These are phyloP conservation scores for Barnettozyma botsteinii DNA, from an alignment of 805 yeast genomes.

Conservation along the genomic window DNA sequence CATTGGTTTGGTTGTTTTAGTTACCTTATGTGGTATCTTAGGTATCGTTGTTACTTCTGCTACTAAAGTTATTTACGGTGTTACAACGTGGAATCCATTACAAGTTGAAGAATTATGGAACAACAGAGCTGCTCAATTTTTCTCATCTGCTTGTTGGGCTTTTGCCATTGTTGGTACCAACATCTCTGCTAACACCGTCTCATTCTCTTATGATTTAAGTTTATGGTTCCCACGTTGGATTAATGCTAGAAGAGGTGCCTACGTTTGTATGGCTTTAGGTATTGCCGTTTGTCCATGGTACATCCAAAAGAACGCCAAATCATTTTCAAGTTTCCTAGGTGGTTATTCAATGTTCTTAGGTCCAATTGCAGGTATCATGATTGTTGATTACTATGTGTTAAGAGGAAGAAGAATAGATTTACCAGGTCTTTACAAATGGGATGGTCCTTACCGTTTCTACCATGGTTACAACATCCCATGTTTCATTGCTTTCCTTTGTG, in stretches of 20 bases:
- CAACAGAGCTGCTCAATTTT: slow-evolving; percentile 23
- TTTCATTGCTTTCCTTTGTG: slow-evolving; percentile 50
- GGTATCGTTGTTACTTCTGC: slow-evolving; percentile 32
- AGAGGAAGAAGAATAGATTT: slow-evolving; percentile 62
- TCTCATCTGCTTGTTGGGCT: slow-evolving; percentile 20
- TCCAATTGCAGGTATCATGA: slow-evolving; percentile 68
- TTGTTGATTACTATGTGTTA: slow-evolving; percentile 52
- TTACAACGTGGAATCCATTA: slow-evolving; percentile 40
- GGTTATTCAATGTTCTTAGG: slow-evolving; percentile 78
- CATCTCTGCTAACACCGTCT: slow-evolving; percentile 59
- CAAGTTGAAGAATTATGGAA: slow-evolving; percentile 32
- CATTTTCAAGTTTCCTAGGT: slow-evolving; percentile 67
- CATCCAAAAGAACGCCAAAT: slow-evolving; percentile 43
- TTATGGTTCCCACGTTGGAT: slow-evolving; percentile 52
- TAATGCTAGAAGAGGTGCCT: slow-evolving; percentile 54
- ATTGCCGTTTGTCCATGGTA: slow-evolving; percentile 78
- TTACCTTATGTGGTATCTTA: slow-evolving; percentile 26
- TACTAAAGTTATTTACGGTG: slow-evolving; percentile 32
- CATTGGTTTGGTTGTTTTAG: slow-evolving; percentile 27
- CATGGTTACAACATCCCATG: slow-evolving; percentile 80
- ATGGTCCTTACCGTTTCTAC: slow-evolving; percentile 47
- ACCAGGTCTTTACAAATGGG: slow-evolving; percentile 51
- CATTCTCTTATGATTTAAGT: slow-evolving; percentile 54
- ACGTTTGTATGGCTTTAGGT: slow-evolving; percentile 64
- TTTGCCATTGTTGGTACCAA: slow-evolving; percentile 53